These are phyloP conservation scores for Suhomyces bolitotheri DNA, from an alignment of 1,139 yeast genomes.

Conservation along the genomic window DNA sequence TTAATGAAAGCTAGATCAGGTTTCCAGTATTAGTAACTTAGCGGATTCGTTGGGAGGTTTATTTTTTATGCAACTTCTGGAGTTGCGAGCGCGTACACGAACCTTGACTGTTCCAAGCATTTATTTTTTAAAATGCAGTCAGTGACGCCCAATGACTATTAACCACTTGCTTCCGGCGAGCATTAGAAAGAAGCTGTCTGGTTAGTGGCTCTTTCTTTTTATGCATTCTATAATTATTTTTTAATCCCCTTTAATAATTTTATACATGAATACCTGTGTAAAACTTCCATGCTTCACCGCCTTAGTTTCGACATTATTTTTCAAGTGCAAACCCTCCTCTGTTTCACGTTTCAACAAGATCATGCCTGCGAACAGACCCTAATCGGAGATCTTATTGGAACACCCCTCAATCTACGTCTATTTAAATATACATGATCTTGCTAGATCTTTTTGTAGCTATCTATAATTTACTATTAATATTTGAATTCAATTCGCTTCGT, in stretches of 20 bases:
- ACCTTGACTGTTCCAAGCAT: too few species aligned
- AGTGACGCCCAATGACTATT: too few species aligned
- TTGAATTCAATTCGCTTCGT: neutral
- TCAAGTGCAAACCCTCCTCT: conserved; percentile 11
- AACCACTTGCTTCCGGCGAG: too few species aligned
- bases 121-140: too few species aligned
- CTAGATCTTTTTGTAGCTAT: conserved; percentile 9
- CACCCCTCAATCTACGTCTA: conserved; percentile 1
- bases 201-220: neutral
- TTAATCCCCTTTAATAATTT: too few species aligned
- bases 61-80: too few species aligned
- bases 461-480: neutral
- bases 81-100: too few species aligned
- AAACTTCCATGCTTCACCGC: conserved; percentile 15
- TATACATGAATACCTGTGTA: conserved; percentile 12
- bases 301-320: conserved; percentile 9
- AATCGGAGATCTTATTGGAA: conserved; percentile 10
- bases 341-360: conserved; percentile 12
- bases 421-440: conserved; percentile 13
- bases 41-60: too few species aligned
- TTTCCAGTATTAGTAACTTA: too few species aligned
- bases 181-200: too few species aligned
- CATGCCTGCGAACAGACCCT: conserved; percentile 9
- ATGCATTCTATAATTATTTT: neutral
- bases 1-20: too few species aligned